These are phyloP conservation scores for Amanita pallidorosea DNA, from an alignment of 768 basidiomycete genomes.

Conservation along the genomic window DNA sequence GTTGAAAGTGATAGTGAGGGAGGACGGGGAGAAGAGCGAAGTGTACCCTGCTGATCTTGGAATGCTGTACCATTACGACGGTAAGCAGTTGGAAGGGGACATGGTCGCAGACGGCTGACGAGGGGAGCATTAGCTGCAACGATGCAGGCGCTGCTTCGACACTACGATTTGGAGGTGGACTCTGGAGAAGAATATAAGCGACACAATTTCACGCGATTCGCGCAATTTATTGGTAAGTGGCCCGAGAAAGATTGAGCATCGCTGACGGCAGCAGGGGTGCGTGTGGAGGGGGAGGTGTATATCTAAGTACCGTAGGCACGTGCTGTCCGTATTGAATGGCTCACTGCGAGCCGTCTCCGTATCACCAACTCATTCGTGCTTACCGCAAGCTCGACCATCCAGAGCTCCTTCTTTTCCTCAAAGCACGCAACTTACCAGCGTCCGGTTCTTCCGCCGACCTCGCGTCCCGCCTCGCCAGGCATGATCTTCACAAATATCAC, in stretches of 20 bases:
- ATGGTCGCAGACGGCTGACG: background rate
- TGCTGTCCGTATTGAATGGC: background rate
- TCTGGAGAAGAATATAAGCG: slow-evolving; percentile 15
- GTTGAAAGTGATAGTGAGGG: slow-evolving; percentile 34
- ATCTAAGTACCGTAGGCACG: background rate
- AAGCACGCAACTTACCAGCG: slow-evolving; percentile 58
- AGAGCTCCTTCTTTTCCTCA: slow-evolving; percentile 68
- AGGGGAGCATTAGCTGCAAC: slow-evolving; percentile 24
- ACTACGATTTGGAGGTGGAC: slow-evolving; percentile 31
- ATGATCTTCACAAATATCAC: slow-evolving; percentile 67
- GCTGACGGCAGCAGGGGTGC: background rate
- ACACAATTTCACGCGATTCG: slow-evolving; percentile 42
- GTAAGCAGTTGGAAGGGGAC: slow-evolving; percentile 24
- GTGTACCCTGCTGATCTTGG: slow-evolving; percentile 39
- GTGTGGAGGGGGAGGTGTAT: background rate
- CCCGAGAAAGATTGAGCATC: too few species aligned
- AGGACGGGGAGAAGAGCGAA: slow-evolving; percentile 35
- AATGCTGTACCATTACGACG: slow-evolving; percentile 40
- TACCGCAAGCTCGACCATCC: slow-evolving; percentile 57
- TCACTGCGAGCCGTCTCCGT: slow-evolving; percentile 14
- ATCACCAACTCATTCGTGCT: slow-evolving; percentile 50
- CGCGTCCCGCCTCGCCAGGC: slow-evolving; percentile 59
- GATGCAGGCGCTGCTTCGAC: slow-evolving; percentile 30
- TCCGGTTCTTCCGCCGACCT: slow-evolving; percentile 54
- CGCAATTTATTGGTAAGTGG: slow-evolving; percentile 19